These are phyloP conservation scores for Saccharomycopsis selenospora DNA, from an alignment of 805 yeast genomes.

Conservation along the genomic window DNA sequence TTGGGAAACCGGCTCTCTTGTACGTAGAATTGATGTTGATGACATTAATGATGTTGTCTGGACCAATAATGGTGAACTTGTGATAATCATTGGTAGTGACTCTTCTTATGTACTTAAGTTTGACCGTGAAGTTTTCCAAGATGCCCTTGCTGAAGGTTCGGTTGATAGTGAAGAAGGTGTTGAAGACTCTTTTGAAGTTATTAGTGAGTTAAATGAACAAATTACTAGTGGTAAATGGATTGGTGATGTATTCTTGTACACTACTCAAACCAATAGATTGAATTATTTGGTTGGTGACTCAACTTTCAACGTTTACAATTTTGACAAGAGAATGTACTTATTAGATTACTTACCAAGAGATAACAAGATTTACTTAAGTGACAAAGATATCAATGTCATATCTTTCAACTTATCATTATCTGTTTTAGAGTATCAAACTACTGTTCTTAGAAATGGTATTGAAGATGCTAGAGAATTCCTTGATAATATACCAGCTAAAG, in stretches of 20 bases:
- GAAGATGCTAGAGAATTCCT: slow-evolving; percentile 67
- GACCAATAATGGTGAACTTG: slow-evolving; percentile 90
- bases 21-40: slow-evolving; percentile 84
- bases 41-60: slow-evolving; percentile 70
- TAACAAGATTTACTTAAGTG: slow-evolving; percentile 82
- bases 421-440: slow-evolving; percentile 91
- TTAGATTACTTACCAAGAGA: slow-evolving; percentile 89
- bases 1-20: slow-evolving; percentile 83
- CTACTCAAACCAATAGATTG: slow-evolving; percentile 79
- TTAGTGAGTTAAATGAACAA: slow-evolving; percentile 73
- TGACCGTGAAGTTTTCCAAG: slow-evolving; percentile 56
- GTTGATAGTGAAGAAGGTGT: slow-evolving; percentile 82
- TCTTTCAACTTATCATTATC: slow-evolving; percentile 77
- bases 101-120: slow-evolving; percentile 73
- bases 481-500: slow-evolving; percentile 45
- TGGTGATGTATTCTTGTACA: slow-evolving; percentile 93
- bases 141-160: slow-evolving; percentile 29
- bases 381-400: slow-evolving; percentile 77
- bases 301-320: slow-evolving; percentile 85
- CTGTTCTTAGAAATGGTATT: slow-evolving; percentile 89
- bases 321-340: slow-evolving; percentile 78
- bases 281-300: slow-evolving; percentile 95
- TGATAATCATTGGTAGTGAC: slow-evolving; percentile 64
- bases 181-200: slow-evolving; percentile 77
- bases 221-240: slow-evolving; percentile 91